Evolutionary conservation across 1,284 basidiomycete genomes (phyloP).

Genomic region (Fomes fomentarius): DNA sequence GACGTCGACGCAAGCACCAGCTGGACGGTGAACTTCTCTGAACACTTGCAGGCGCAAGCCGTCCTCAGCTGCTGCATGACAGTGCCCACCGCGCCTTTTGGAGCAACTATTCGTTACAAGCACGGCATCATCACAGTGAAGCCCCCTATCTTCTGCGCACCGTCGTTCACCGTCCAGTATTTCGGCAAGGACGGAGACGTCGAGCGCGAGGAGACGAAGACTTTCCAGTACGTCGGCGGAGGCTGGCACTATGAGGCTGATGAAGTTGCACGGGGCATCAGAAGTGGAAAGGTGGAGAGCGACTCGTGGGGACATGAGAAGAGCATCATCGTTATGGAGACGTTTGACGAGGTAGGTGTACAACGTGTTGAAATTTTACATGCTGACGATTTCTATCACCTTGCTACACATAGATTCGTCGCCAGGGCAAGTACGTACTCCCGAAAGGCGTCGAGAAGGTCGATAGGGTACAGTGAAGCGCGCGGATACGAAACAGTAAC

Average conservation of each 20-base stretch:
- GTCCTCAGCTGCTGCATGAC: slow-evolving; percentile 68
- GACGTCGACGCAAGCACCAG: slow-evolving; percentile 82
- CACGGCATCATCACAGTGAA: slow-evolving; percentile 65
- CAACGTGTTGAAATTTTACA: too few species aligned
- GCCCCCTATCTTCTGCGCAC: slow-evolving; percentile 67
- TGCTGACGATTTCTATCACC: too few species aligned
- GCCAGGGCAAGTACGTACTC: slow-evolving; percentile 50
- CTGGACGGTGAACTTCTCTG: slow-evolving; percentile 75
- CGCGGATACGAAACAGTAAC: background rate
- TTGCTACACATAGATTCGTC: slow-evolving; percentile 53
- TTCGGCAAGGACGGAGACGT: slow-evolving; percentile 54
- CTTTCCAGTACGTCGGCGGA: slow-evolving; percentile 58
- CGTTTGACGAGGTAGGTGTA: slow-evolving; percentile 75
- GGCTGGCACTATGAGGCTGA: slow-evolving; percentile 83
- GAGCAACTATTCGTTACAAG: slow-evolving; percentile 69
- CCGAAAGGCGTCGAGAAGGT: slow-evolving; percentile 51
- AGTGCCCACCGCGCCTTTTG: slow-evolving; percentile 44
- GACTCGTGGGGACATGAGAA: slow-evolving; percentile 75
- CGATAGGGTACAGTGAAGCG: slow-evolving; percentile 17
- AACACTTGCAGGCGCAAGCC: slow-evolving; percentile 62
- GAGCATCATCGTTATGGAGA: slow-evolving; percentile 76
- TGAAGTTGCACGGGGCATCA: slow-evolving; percentile 81
- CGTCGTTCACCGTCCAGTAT: slow-evolving; percentile 65
- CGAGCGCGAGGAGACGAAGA: slow-evolving; percentile 56
- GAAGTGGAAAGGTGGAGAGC: slow-evolving; percentile 79